Base-by-base conservation (phyloP, 768 basidiomycete genomes). In the Galerina sulciceps region DNA sequence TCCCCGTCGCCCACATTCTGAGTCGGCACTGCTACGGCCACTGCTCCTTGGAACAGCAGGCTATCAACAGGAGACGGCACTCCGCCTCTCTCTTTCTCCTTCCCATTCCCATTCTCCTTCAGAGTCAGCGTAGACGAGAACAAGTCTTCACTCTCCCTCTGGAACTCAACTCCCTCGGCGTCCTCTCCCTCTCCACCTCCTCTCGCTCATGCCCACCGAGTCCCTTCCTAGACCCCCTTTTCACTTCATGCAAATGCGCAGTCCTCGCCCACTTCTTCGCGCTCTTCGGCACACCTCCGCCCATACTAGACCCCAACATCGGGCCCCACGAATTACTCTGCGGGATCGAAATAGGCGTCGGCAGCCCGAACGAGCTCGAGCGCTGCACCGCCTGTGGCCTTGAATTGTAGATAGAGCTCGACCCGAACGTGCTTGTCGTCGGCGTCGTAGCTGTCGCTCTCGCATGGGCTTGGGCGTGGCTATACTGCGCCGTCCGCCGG, bases 171-270 rank as follows among this genome's bases (percentile, higher is more conserved):
- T 41, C 18, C 23, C 23, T 26, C 1, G 55, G 46, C 36, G 42
- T 23, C 45, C 47, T 35, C 43, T 22, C 17, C 13, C 37, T 11
- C 11, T 47, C n/a, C 13, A 15, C 36, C 11, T 31, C 23, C 38
- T 40, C 41, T 15, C n/a, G 36, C 8, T 40, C 46, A 20, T 31
- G 6, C 10, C 18, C 42, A 14, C 15, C 40, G 18, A 34, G 22
- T 2, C 13, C 10, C 55, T 18, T 26, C 6, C 17, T 53, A 34
- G 9, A n/a, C 38, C 54, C 56, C 10, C 37, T 62, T 44, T 67
- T 80, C 57, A 89, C 83, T 65, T 88, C 85, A 61, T 91, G 89
- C 45, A 90, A 63, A 75, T 91, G 89, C 3, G 89, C 85, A 0
- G 77, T 87, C 37, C 85, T 76, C 18, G 88, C 88, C 81, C 85